Percentiles rank a stretch among this genome's conserved stretches.
phyloP scores from a whole-genome alignment of 164 flowering plant genomes.

The Tetrastigma voinierianum region DNA sequence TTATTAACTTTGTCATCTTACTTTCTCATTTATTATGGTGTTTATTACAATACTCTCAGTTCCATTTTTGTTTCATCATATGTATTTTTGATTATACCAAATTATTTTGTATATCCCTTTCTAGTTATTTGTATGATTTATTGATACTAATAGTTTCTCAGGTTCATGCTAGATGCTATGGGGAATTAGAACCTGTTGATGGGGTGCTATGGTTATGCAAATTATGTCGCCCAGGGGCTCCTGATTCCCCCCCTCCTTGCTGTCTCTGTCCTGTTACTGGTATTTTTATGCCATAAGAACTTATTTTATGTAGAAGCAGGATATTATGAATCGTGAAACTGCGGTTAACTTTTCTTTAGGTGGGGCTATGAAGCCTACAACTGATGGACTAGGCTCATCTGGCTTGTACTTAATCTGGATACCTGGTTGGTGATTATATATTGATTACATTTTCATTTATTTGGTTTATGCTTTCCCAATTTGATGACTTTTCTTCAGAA shows the following conservation, averaged over 20 bases:
- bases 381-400: conserved; percentile 99
- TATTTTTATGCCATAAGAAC: conserved; percentile 19
- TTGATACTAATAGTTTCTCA: conserved; percentile 23
- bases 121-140: neutral
- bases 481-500: conserved; percentile 46
- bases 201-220: conserved; percentile 93
- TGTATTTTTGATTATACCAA: neutral
- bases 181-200: conserved; percentile 80
- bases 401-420: conserved; percentile 99
- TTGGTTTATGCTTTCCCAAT: neutral
- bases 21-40: neutral
- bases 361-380: conserved; percentile 98
- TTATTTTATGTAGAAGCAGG: neutral
- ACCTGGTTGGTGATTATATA: conserved; percentile 61
- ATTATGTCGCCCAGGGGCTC: conserved; percentile 85
- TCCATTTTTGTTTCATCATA: neutral
- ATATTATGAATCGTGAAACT: conserved; percentile 11
- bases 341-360: conserved; percentile 42
- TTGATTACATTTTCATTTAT: neutral
- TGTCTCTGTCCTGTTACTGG: conserved; percentile 96
- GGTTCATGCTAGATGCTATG: conserved; percentile 99
- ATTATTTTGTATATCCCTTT: neutral
- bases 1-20: neutral
- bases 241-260: conserved; percentile 66
- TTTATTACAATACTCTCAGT: neutral